Evolutionary conservation across 177 flowering plant species (phyloP).

Genomic region (Vitis hybrid): DNA sequence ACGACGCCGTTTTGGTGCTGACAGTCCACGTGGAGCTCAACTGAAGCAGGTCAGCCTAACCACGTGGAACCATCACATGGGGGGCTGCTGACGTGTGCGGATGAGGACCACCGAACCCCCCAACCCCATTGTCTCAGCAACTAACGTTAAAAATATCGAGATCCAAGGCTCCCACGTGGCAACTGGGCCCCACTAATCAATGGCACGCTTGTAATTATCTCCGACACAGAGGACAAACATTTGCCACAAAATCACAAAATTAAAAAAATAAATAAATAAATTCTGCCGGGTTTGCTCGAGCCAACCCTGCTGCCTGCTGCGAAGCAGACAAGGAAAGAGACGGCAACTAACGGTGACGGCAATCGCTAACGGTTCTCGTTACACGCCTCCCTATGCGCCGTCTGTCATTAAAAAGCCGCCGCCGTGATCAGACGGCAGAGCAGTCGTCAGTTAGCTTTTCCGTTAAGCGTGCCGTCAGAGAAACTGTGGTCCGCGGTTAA

Average conservation of each 20-base stretch:
- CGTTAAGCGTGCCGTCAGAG: constrained; percentile 5
- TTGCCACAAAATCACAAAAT: background rate
- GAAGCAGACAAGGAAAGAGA: constrained; percentile 57
- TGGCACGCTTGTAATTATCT: constrained; percentile 14
- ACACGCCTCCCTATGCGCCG: constrained; percentile 10
- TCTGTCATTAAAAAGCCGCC: constrained; percentile 12
- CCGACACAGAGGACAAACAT: background rate
- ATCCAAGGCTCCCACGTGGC: constrained; percentile 17
- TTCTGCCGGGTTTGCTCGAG: constrained; percentile 53
- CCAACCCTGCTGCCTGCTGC: constrained; percentile 61
- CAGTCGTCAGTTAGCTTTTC: background rate
- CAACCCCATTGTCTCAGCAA: background rate
- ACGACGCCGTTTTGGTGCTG: too few species aligned
- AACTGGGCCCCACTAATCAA: constrained; percentile 15
- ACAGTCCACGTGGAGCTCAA: too few species aligned
- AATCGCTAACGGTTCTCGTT: constrained; percentile 19
- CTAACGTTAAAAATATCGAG: background rate
- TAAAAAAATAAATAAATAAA: background rate
- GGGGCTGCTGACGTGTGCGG: background rate
- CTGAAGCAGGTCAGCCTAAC: background rate
- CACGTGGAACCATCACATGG: constrained; percentile 2
- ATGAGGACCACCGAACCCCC: constrained; percentile 9
- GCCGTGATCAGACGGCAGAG: constrained; percentile 16
- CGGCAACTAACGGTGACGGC: constrained; percentile 35
- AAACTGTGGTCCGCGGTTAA: constrained; percentile 1